Conservation (phyloP, 1,139 yeast species). For the Saccharomyces hybrid region DNA sequence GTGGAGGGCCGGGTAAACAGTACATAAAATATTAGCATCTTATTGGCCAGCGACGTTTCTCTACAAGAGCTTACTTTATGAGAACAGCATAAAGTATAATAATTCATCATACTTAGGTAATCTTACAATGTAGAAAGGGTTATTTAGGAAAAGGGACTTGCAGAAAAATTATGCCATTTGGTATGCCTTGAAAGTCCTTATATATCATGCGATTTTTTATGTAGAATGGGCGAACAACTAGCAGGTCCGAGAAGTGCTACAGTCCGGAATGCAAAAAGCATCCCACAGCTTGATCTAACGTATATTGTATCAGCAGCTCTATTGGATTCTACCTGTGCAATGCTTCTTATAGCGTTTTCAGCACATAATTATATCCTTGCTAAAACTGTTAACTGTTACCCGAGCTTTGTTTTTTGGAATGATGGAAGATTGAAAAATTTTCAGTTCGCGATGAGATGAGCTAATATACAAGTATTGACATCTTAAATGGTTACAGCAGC, state of each 20-base stretch:
- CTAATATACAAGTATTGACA: slow-evolving; percentile 1
- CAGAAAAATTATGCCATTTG: not conserved
- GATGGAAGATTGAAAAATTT: not conserved
- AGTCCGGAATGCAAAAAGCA: too few species aligned
- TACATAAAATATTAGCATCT: not conserved
- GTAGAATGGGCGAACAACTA: too few species aligned
- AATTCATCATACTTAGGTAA: not conserved
- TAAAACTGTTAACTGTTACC: not conserved
- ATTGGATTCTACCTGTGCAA: too few species aligned
- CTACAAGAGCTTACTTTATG: not conserved
- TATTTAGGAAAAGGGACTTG: not conserved
- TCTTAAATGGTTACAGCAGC: not conserved
- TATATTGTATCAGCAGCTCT: too few species aligned
- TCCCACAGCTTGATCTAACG: too few species aligned
- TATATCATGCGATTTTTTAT: too few species aligned
- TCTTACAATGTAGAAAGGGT: not conserved
- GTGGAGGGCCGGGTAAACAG: not conserved
- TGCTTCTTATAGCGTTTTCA: too few species aligned
- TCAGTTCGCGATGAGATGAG: slow-evolving; percentile 8
- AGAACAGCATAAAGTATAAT: not conserved
- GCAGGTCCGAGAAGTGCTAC: too few species aligned
- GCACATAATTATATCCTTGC: too few species aligned
- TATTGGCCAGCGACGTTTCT: not conserved
- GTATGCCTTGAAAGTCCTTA: not conserved
- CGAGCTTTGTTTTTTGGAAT: not conserved